Conservation (phyloP, 2,329 filamentous ascomycete genomes). For the Colletotrichum eleusines region DNA sequence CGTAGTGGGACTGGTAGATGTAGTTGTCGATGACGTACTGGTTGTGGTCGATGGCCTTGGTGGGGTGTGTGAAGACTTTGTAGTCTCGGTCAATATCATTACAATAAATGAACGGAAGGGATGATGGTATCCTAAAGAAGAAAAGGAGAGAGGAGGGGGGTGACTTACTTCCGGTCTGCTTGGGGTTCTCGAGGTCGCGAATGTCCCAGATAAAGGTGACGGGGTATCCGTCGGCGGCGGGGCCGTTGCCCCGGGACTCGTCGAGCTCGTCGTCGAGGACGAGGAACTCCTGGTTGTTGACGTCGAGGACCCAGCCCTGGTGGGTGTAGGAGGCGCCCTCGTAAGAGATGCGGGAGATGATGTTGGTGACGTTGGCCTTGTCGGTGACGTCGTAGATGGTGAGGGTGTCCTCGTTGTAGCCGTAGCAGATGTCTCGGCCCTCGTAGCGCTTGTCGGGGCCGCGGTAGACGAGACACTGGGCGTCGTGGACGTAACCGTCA, state of each 20-base stretch:
- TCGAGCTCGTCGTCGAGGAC: conserved; percentile 67
- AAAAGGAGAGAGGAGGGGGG: no score
- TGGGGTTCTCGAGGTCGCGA: conserved; percentile 55
- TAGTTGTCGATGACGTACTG: conserved; percentile 60
- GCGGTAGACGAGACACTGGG: conserved; percentile 67
- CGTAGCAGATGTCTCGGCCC: conserved; percentile 67
- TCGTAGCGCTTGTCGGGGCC: conserved; percentile 62
- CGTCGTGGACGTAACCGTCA: conserved; percentile 72
- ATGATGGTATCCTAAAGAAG: not conserved
- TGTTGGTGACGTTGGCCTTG: conserved; percentile 58
- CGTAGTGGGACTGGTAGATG: conserved; percentile 64
- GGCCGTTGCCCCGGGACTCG: conserved; percentile 56
- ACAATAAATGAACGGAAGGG: fast-evolving
- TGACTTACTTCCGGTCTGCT: conserved; percentile 54
- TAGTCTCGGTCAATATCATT: conserved; percentile 48
- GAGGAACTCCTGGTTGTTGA: conserved; percentile 58
- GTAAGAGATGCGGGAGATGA: conserved; percentile 66
- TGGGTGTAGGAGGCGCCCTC: conserved; percentile 69
- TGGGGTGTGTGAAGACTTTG: conserved; percentile 55
- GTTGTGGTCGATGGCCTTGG: conserved; percentile 61
- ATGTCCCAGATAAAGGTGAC: conserved; percentile 67
- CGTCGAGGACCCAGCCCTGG: conserved; percentile 67
- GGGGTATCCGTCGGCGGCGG: conserved; percentile 57
- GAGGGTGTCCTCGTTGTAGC: conserved; percentile 65
- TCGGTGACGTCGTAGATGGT: conserved; percentile 67